These are phyloP conservation scores for Kwoniella bestiolae DNA, from an alignment of 768 basidiomycete species.

Conservation along the genomic window DNA sequence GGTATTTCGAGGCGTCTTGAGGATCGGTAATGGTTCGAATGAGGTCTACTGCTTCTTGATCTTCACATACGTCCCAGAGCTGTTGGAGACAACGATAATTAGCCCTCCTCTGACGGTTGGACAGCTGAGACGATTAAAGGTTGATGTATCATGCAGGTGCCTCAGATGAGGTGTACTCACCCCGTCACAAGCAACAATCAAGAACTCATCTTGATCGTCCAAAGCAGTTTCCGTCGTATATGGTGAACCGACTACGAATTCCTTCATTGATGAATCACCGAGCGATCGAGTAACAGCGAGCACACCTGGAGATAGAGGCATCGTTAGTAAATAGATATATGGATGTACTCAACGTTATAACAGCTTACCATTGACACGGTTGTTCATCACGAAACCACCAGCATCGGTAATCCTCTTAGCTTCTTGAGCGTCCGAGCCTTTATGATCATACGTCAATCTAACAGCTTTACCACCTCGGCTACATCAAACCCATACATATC, in stretches of 20 bases:
- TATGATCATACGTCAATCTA: conserved; percentile 96
- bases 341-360: neutral
- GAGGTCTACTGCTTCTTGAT: conserved; percentile 87
- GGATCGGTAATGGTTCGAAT: conserved; percentile 71
- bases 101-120: too few species aligned
- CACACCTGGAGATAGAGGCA: conserved; percentile 63
- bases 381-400: conserved; percentile 98
- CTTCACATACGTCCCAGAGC: conserved; percentile 95
- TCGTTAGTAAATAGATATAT: neutral
- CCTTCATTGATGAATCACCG: conserved; percentile 98
- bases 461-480: conserved; percentile 83
- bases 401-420: conserved; percentile 97
- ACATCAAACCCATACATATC: neutral
- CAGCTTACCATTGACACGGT: conserved; percentile 81
- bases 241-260: conserved; percentile 96
- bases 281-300: conserved; percentile 93
- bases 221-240: conserved; percentile 98
- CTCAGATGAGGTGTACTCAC: conserved; percentile 64
- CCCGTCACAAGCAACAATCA: conserved; percentile 96
- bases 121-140: too few species aligned
- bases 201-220: conserved; percentile 86
- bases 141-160: conserved; percentile 8
- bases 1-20: conserved; percentile 74
- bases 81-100: conserved; percentile 59
- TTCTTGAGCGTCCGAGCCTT: conserved; percentile 94